Evolutionary conservation across 2,329 filamentous ascomycete genomes (phyloP).

Genomic region (Lecanoromycetidae sp.): DNA sequence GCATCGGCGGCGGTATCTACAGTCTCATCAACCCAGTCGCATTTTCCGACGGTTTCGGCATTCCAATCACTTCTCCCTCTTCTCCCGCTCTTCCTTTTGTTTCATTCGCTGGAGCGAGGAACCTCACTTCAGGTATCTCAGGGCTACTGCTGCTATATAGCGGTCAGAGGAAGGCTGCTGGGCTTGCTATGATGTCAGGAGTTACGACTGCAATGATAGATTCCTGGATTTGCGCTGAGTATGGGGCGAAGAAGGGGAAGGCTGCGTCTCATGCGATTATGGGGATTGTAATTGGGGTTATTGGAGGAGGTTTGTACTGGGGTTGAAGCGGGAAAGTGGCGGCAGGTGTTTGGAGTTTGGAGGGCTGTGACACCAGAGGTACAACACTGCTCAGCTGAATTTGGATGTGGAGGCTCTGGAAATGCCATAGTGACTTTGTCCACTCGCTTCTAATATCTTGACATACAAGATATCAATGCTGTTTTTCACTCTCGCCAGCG

Average conservation of each 20-base stretch:
- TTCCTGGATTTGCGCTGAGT: not conserved
- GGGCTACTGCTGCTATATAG: not conserved
- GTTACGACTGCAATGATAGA: not conserved
- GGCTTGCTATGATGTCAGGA: not conserved
- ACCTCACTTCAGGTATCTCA: not conserved
- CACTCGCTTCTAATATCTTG: no score
- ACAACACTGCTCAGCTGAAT: no score
- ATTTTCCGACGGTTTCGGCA: not conserved
- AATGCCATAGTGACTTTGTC: no score
- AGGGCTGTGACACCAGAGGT: no score
- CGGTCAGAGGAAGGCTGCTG: not conserved
- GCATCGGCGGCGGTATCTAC: conserved; percentile 43
- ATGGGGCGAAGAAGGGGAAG: not conserved
- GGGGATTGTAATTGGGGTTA: not conserved
- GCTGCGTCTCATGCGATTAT: not conserved
- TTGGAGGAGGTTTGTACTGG: not conserved
- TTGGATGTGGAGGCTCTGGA: no score
- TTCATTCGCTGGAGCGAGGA: not conserved
- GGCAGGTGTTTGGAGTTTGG: no score
- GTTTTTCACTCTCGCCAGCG: no score
- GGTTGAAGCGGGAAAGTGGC: no score
- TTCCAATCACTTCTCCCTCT: not conserved
- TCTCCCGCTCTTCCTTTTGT: not conserved
- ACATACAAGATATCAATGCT: no score
- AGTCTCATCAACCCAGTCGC: conserved; percentile 69